These are phyloP conservation scores for Chaetomium fimeti DNA, from an alignment of 495 filamentous ascomycete genomes.

Conservation along the genomic window DNA sequence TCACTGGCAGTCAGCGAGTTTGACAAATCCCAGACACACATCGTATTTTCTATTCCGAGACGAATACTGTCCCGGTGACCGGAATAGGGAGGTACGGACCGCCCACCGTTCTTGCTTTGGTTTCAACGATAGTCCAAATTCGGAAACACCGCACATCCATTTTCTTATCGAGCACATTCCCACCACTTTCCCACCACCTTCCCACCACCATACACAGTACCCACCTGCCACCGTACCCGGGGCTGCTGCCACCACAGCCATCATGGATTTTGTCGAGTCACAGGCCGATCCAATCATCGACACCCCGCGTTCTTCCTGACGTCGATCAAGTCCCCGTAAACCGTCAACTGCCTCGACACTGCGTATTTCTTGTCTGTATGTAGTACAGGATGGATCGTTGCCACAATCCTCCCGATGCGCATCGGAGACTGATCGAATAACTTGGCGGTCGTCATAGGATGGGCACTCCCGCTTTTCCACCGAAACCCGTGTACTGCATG, in stretches of 20 bases:
- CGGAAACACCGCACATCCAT: not conserved
- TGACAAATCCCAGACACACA: not conserved
- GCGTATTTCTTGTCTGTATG: not conserved
- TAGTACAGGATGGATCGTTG: not conserved
- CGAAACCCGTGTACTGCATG: not conserved
- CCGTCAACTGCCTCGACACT: no score
- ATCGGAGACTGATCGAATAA: not conserved
- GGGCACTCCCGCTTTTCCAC: not conserved
- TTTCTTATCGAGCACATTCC: not conserved
- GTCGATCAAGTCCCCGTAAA: not conserved
- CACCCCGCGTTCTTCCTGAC: not conserved
- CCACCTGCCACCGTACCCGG: not conserved
- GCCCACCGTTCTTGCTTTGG: not conserved
- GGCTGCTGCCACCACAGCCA: not conserved
- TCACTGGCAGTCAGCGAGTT: not conserved
- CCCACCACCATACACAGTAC: not conserved
- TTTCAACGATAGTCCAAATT: not conserved
- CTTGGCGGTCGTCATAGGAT: not conserved
- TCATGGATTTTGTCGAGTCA: not conserved
- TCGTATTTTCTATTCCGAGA: conserved; percentile 6
- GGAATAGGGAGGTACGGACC: not conserved
- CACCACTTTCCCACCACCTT: not conserved
- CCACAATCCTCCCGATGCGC: not conserved
- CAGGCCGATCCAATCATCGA: not conserved
- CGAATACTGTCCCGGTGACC: conserved; percentile 7